Evolutionary conservation across 352 stramenopile genomes (phyloP).

Genomic region (Phytophthora podocarpi): DNA sequence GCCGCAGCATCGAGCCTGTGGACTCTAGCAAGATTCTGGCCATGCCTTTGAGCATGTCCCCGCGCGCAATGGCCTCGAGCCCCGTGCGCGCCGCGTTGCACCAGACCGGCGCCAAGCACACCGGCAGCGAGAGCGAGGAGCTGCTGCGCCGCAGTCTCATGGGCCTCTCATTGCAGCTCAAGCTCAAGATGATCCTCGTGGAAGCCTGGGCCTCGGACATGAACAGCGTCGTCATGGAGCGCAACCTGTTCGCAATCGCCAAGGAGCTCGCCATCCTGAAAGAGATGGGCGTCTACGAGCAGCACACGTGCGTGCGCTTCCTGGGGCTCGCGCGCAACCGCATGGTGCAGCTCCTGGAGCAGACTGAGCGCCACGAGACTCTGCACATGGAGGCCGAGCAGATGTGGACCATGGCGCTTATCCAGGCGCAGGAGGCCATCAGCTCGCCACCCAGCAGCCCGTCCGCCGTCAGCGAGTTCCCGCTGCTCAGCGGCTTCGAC

Average conservation of each 20-base stretch:
- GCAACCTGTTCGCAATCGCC: conserved; percentile 80
- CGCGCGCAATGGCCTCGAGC: conserved; percentile 30
- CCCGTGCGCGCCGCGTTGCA: conserved; percentile 22
- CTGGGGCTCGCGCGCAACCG: conserved; percentile 69
- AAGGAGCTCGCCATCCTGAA: conserved; percentile 85
- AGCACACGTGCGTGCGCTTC: conserved; percentile 81
- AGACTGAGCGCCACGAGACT: conserved; percentile 63
- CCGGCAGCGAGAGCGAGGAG: conserved; percentile 24
- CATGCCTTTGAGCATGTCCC: conserved; percentile 49
- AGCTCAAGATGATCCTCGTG: conserved; percentile 86
- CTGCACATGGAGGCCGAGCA: conserved; percentile 69
- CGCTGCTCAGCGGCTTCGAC: conserved; percentile 66
- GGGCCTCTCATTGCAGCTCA: conserved; percentile 80
- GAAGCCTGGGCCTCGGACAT: conserved; percentile 86
- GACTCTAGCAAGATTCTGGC: conserved; percentile 60
- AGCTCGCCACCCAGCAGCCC: conserved; percentile 43
- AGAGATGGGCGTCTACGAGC: conserved; percentile 74
- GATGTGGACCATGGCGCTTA: conserved; percentile 80
- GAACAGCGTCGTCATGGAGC: conserved; percentile 89
- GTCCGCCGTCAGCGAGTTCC: conserved; percentile 59
- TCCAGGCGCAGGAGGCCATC: conserved; percentile 62
- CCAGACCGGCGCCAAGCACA: conserved; percentile 8
- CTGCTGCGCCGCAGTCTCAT: conserved; percentile 70
- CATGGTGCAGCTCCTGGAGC: conserved; percentile 64
- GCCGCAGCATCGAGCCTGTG: conserved; percentile 67